These are phyloP conservation scores for Magnaporthales sp. DNA, from an alignment of 2,329 filamentous ascomycete species.

Conservation along the genomic window DNA sequence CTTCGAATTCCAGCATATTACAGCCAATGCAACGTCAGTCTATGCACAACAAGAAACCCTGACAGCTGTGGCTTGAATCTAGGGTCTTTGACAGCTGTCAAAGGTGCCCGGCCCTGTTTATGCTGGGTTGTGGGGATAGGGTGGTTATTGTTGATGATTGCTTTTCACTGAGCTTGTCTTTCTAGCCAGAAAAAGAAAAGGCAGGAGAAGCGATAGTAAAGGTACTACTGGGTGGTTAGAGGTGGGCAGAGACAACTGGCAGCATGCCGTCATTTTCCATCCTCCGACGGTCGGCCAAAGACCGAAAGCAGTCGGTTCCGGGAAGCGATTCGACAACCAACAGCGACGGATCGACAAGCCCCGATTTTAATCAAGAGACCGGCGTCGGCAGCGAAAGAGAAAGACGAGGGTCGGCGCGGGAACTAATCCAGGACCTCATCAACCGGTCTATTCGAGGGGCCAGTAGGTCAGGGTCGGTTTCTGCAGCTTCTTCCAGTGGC, in stretches of 20 bases:
- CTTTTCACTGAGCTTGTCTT: background rate
- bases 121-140: background rate
- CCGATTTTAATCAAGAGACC: background rate
- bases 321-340: background rate
- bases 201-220: background rate
- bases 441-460: conserved; percentile 14
- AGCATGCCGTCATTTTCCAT: conserved; percentile 24
- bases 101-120: background rate
- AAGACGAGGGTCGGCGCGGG: conserved; percentile 14
- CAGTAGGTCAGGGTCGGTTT: conserved; percentile 6
- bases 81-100: background rate
- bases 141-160: background rate
- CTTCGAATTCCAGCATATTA: background rate
- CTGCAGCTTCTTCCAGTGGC: background rate
- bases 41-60: background rate
- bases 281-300: conserved; percentile 18
- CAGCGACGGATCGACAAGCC: background rate
- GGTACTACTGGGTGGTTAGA: background rate
- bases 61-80: background rate
- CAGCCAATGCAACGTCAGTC: background rate
- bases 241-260: background rate
- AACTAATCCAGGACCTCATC: conserved; percentile 19
- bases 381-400: conserved; percentile 8
- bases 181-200: background rate
- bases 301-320: conserved; percentile 6